Conservation (phyloP, 495 filamentous ascomycete species). For the Aspergillus nidulans region DNA sequence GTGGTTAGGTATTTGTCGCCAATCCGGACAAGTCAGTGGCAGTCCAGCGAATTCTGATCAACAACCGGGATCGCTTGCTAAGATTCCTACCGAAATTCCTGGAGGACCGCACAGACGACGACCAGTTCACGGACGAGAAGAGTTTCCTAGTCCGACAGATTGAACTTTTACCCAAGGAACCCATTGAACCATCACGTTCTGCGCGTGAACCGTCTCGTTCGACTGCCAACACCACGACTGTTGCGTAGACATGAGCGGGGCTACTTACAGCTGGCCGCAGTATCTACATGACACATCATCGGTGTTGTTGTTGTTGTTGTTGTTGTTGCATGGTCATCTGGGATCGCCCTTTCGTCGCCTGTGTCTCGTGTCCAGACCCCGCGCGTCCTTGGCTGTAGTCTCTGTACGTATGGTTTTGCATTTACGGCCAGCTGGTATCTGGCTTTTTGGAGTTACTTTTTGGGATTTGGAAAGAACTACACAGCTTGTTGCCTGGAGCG, state of each 20-base stretch:
- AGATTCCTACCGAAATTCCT: constrained; percentile 87
- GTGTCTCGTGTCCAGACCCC: constrained; percentile 7
- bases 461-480: constrained; percentile 12
- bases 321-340: not conserved
- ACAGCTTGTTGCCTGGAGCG: constrained; percentile 1
- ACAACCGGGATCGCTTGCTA: constrained; percentile 87
- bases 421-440: constrained; percentile 24
- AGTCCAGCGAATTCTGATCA: constrained; percentile 90
- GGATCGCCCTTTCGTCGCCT: not conserved
- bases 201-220: constrained; percentile 29
- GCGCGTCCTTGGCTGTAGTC: constrained; percentile 13
- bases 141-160: constrained; percentile 96
- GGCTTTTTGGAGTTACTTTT: constrained; percentile 17
- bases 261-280: not conserved
- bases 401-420: constrained; percentile 13
- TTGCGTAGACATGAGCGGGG: constrained; percentile 17
- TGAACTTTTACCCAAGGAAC: constrained; percentile 65
- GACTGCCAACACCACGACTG: constrained; percentile 33
- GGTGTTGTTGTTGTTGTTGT: not conserved
- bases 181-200: constrained; percentile 46
- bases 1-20: constrained; percentile 81
- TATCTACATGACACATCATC: not conserved
- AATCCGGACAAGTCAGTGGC: constrained; percentile 93
- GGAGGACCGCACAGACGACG: constrained; percentile 93
- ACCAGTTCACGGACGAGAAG: constrained; percentile 97